A percentile compares a stretch with the other conserved stretches of the same genome.
Evolutionary conservation across 1,284 basidiomycete species (phyloP).

Genomic region (Ceratobasidium sp.): DNA sequence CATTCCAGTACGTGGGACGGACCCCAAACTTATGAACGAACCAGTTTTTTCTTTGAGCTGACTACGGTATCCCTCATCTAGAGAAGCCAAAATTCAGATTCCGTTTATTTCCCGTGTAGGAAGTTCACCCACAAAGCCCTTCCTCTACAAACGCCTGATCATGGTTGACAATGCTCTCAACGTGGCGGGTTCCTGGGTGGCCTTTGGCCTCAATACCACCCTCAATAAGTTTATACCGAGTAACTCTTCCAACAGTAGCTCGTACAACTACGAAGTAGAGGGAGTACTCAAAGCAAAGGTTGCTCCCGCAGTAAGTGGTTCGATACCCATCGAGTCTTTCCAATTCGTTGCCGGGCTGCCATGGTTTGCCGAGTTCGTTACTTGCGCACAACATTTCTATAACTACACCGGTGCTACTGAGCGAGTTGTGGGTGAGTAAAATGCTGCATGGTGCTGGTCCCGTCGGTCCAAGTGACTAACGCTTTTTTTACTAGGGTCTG

Average conservation of each 20-base stretch:
- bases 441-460: background rate
- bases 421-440: background rate
- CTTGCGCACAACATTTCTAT: background rate
- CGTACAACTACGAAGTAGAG: constrained; percentile 1
- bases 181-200: background rate
- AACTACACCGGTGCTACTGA: background rate
- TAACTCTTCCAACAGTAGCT: constrained; percentile 1
- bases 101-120: background rate
- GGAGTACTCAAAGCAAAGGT: constrained; percentile 6
- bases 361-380: background rate
- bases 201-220: constrained; percentile 8
- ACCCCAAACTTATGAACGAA: no score
- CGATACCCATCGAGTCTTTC: background rate
- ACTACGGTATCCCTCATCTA: background rate
- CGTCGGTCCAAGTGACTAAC: no score
- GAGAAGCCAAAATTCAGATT: constrained; percentile 17
- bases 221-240: constrained; percentile 3
- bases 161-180: constrained; percentile 14
- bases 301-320: background rate
- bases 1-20: background rate
- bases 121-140: background rate
- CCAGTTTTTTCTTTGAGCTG: no score
- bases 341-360: background rate
- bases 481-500: background rate
- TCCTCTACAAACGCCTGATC: constrained; percentile 5